These are phyloP conservation scores for Dissophora globulifera DNA, from an alignment of 192 early-diverging fungal species.

Conservation along the genomic window DNA sequence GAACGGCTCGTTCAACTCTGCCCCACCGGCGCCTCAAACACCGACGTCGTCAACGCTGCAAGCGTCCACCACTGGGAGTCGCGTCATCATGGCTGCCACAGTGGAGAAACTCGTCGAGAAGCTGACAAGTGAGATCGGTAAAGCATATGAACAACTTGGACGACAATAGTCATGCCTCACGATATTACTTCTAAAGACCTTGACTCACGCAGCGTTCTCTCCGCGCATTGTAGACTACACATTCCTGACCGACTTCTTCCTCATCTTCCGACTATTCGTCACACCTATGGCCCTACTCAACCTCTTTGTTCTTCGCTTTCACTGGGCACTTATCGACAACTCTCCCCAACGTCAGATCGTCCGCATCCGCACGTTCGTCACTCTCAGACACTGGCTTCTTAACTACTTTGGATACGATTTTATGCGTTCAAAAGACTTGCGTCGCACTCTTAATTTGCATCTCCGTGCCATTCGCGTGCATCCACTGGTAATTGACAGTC, in stretches of 20 bases:
- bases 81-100: conserved; percentile 63
- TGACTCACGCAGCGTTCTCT: no score
- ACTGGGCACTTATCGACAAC: conserved; percentile 63
- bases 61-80: neutral
- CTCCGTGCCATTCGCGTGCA: conserved; percentile 55
- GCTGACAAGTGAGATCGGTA: conserved; percentile 65
- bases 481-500: conserved; percentile 49
- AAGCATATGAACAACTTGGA: neutral
- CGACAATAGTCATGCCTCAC: no score
- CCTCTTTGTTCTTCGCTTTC: conserved; percentile 63
- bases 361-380: conserved; percentile 68
- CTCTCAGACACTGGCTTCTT: conserved; percentile 67
- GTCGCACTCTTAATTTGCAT: conserved; percentile 44
- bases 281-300: conserved; percentile 63
- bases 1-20: no score
- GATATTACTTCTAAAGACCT: no score
- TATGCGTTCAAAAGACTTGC: conserved; percentile 51
- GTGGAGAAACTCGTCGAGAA: conserved; percentile 65
- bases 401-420: conserved; percentile 71
- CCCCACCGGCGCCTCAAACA: neutral
- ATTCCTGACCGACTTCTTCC: conserved; percentile 71
- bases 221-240: no score
- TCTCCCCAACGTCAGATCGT: conserved; percentile 62
- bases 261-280: conserved; percentile 70
- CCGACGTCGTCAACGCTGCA: neutral